These are phyloP conservation scores for Sporothrix luriei DNA, from an alignment of 2,329 filamentous ascomycete species.

Conservation along the genomic window DNA sequence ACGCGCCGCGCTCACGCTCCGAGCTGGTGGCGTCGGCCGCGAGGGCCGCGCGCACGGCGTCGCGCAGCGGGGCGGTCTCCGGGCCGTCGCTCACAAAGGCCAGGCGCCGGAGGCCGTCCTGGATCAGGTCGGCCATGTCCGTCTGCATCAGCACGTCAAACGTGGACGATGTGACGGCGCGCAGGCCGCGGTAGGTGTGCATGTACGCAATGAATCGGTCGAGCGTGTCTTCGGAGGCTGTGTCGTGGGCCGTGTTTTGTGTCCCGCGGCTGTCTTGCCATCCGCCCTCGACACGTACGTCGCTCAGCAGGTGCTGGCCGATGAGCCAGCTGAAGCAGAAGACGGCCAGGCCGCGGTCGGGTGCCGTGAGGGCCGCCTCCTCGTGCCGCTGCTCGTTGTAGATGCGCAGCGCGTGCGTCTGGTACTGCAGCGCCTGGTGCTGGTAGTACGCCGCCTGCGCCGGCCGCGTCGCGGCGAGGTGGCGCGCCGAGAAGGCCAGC, in stretches of 20 bases:
- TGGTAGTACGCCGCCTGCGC: not conserved
- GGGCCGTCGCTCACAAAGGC: not conserved
- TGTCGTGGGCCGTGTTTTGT: not conserved
- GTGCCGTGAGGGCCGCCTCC: not conserved
- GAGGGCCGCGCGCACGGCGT: not conserved
- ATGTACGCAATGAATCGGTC: conserved; percentile 6
- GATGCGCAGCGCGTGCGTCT: not conserved
- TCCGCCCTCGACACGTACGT: not conserved
- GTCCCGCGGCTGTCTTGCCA: not conserved
- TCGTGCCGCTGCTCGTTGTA: conserved; percentile 6
- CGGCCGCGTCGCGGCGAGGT: not conserved
- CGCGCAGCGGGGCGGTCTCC: not conserved
- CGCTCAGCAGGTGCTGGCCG: not conserved
- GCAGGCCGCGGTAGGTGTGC: conserved; percentile 2
- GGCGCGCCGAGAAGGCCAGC: conserved; percentile 16
- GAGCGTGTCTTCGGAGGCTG: not conserved
- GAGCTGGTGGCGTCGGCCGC: not conserved
- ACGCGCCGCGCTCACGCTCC: not conserved
- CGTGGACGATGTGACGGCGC: not conserved
- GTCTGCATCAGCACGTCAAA: not conserved
- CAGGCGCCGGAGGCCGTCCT: not conserved
- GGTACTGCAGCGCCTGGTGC: not conserved
- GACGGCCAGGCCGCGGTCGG: not conserved
- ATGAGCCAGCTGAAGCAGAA: conserved; percentile 7
- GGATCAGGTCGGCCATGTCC: not conserved